Evolutionary conservation across 495 filamentous ascomycete species (phyloP).

Genomic region (Pyronema omphalodes): DNA sequence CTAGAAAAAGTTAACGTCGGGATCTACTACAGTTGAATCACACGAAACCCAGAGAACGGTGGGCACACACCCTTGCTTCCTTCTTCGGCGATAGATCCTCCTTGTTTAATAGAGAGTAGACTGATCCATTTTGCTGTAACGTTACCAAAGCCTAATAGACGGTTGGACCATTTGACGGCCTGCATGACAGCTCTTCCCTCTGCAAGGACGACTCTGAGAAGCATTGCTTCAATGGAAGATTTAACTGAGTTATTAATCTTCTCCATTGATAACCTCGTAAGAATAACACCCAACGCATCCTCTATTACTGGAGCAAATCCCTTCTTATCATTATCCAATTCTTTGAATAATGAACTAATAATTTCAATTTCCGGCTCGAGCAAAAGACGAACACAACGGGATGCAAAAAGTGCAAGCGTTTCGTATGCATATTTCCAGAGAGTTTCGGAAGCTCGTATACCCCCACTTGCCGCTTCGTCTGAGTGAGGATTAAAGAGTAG

Average conservation of each 20-base stretch:
- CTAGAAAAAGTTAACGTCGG: background rate
- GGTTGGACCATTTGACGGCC: conserved; percentile 75
- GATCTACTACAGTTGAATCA: background rate
- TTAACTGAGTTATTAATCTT: conserved; percentile 21
- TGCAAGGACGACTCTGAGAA: conserved; percentile 44
- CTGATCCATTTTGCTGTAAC: conserved; percentile 72
- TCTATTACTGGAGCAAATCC: conserved; percentile 73
- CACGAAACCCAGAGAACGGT: background rate
- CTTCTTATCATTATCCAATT: conserved; percentile 55
- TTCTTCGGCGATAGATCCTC: conserved; percentile 74
- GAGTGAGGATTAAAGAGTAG: conserved; percentile 34
- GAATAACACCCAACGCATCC: conserved; percentile 62
- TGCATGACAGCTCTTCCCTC: conserved; percentile 53
- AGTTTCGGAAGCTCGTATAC: conserved; percentile 6
- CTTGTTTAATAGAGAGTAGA: conserved; percentile 54
- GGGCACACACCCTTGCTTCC: conserved; percentile 48
- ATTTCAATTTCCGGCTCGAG: conserved; percentile 40
- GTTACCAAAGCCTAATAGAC: conserved; percentile 66
- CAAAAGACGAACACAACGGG: conserved; percentile 32
- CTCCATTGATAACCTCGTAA: conserved; percentile 34
- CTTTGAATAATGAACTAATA: conserved; percentile 44
- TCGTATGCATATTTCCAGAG: conserved; percentile 65
- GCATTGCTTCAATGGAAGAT: conserved; percentile 31
- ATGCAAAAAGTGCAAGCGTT: conserved; percentile 62
- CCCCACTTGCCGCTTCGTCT: conserved; percentile 33